phyloP scores from a whole-genome alignment of 1,284 basidiomycete species.

The Microbotryomycetes sp. region DNA sequence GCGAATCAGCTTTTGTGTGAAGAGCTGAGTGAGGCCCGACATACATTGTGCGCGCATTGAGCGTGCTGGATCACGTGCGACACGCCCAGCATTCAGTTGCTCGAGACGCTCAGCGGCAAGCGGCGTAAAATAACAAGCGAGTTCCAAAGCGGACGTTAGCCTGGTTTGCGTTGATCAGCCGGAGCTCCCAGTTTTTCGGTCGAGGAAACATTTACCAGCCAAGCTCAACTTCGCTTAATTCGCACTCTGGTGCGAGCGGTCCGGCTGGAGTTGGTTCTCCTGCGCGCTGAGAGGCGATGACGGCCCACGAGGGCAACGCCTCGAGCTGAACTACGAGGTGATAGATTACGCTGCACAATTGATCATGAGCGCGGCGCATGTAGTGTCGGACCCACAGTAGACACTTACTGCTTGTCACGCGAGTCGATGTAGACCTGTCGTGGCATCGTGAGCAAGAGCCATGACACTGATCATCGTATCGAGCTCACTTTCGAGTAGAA shows the following conservation, averaged over 20 bases:
- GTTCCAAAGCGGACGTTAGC: not conserved
- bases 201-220: slow-evolving; percentile 28
- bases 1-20: too few relatives aligned
- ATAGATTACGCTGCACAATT: slow-evolving; percentile 9
- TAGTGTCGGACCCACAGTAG: not conserved
- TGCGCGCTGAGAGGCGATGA: slow-evolving; percentile 19
- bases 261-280: slow-evolving; percentile 21
- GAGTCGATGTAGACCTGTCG: slow-evolving; percentile 20
- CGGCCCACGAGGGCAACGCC: slow-evolving; percentile 18
- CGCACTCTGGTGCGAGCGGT: slow-evolving; percentile 16
- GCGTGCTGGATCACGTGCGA: not conserved
- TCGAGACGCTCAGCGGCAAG: not conserved
- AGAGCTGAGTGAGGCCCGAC: too few relatives aligned
- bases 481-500: slow-evolving; percentile 24
- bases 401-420: slow-evolving; percentile 15
- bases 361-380: not conserved
- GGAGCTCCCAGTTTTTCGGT: too few relatives aligned
- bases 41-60: too few relatives aligned
- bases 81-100: not conserved
- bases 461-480: not conserved
- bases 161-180: too few relatives aligned
- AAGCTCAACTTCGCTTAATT: slow-evolving; percentile 25
- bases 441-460: too few relatives aligned
- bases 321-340: slow-evolving; percentile 29
- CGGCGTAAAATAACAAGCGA: not conserved